Conservation (phyloP, 768 basidiomycete genomes). For the Chalciporus pseudorubinellus region DNA sequence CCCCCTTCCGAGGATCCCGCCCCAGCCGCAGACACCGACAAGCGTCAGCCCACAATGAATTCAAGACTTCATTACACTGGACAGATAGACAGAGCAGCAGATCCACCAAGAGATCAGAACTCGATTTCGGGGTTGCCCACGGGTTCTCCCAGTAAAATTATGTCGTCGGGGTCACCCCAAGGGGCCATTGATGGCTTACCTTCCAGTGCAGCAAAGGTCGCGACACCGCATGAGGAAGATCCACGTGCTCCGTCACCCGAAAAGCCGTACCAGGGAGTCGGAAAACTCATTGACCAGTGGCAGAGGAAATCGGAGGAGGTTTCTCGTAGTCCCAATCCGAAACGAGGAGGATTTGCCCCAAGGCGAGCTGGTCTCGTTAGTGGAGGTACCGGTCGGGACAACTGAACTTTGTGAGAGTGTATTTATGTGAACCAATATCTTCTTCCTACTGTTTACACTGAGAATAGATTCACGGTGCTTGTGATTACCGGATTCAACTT, state of each 20-base stretch:
- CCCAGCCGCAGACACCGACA: conserved; percentile 18
- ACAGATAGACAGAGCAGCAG: conserved; percentile 17
- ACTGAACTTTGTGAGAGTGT: conserved; percentile 14
- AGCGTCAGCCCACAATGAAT: conserved; percentile 13
- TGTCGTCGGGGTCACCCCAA: conserved; percentile 13
- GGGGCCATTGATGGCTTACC: conserved; percentile 29
- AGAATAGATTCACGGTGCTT: not conserved
- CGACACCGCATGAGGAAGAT: conserved; percentile 24
- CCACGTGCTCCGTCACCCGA: conserved; percentile 66
- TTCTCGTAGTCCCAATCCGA: conserved; percentile 32
- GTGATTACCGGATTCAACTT: not conserved
- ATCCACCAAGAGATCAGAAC: conserved; percentile 13
- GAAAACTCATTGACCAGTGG: conserved; percentile 85
- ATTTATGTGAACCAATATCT: conserved; percentile 2
- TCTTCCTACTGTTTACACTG: conserved; percentile 11
- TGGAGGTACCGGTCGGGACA: conserved; percentile 21
- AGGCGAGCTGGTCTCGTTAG: conserved; percentile 41
- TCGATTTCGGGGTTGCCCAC: conserved; percentile 23
- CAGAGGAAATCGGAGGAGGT: conserved; percentile 72
- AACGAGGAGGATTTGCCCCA: conserved; percentile 37
- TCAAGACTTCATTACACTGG: conserved; percentile 15
- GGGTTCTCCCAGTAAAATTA: conserved; percentile 19
- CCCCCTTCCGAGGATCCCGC: conserved; percentile 9
- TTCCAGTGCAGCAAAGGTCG: conserved; percentile 9
- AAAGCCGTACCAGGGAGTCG: conserved; percentile 77